Evolutionary conservation across 192 early-diverging fungal species (phyloP).

Genomic region (Lobosporangium transversale): DNA sequence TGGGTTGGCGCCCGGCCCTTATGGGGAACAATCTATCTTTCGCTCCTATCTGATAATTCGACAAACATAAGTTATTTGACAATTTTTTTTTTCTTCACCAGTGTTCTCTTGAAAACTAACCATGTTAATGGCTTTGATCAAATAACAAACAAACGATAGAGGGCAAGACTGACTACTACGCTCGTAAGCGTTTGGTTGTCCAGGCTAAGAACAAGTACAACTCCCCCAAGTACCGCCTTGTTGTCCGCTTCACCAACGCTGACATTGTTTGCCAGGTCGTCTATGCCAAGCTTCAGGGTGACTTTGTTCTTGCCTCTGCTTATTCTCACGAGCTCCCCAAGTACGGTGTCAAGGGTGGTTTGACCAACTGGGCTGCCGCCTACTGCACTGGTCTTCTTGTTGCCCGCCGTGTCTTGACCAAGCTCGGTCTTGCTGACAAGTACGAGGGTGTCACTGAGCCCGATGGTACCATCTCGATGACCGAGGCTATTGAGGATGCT

Average conservation of each 20-base stretch:
- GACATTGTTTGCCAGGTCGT: constrained; percentile 97
- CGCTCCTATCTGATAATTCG: constrained; percentile 87
- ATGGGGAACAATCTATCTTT: constrained; percentile 78
- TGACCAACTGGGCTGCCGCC: constrained; percentile 99
- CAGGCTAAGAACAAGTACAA: constrained; percentile 99
- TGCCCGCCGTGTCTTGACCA: constrained; percentile 93
- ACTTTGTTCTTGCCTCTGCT: constrained; percentile 93
- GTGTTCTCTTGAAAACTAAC: not conserved
- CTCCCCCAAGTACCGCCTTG: constrained; percentile 99
- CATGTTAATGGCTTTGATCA: too few relatives aligned
- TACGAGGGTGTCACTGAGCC: constrained; percentile 95
- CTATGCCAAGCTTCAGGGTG: constrained; percentile 98
- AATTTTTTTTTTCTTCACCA: not conserved
- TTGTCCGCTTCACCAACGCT: constrained; percentile 99
- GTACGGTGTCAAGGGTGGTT: constrained; percentile 96
- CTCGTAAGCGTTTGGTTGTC: constrained; percentile 96
- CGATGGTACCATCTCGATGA: constrained; percentile 88
- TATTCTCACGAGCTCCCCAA: constrained; percentile 97
- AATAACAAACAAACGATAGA: constrained; percentile 72
- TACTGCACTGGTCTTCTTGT: constrained; percentile 98
- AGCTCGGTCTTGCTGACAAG: constrained; percentile 95
- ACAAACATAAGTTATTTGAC: not conserved
- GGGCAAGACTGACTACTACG: constrained; percentile 99
- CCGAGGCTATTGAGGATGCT: constrained; percentile 90
- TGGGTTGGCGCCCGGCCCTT: constrained; percentile 60